Evolutionary conservation across 805 yeast species (phyloP).

Genomic region (Starmera caribaea): DNA sequence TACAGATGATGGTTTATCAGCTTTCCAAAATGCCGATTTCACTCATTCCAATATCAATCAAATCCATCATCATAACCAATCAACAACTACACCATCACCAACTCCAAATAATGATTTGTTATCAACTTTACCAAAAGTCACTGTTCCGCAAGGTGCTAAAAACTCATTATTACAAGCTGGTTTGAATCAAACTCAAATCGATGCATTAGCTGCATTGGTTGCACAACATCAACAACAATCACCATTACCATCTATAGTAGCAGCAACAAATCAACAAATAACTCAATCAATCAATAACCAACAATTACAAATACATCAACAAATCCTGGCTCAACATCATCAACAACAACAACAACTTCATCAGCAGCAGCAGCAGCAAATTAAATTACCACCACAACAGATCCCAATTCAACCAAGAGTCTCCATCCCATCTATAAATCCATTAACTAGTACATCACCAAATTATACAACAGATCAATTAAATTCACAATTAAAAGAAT

Average conservation of each 20-base stretch:
- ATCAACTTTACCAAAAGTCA: slow-evolving; percentile 44
- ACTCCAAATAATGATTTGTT: slow-evolving; percentile 24
- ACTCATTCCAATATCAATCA: not conserved
- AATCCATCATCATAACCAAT: slow-evolving; percentile 1
- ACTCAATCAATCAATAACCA: no score
- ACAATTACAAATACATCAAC: no score
- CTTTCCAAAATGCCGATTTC: not conserved
- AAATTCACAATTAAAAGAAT: no score
- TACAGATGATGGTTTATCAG: slow-evolving; percentile 1
- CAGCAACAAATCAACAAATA: not conserved
- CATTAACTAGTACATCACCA: no score
- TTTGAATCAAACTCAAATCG: slow-evolving; percentile 57
- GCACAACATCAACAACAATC: slow-evolving; percentile 48
- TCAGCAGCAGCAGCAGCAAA: no score
- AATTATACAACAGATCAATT: no score
- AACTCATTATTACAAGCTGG: slow-evolving; percentile 57
- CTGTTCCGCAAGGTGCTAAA: slow-evolving; percentile 69
- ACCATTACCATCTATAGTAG: not conserved
- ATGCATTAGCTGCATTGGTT: slow-evolving; percentile 60
- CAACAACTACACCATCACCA: slow-evolving; percentile 10
- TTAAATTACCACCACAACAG: no score
- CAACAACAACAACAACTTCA: no score
- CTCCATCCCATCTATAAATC: no score
- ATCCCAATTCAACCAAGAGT: no score
- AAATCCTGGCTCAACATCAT: no score